Conservation (phyloP, 2,329 filamentous ascomycete genomes). For the Colletotrichum navitas region DNA sequence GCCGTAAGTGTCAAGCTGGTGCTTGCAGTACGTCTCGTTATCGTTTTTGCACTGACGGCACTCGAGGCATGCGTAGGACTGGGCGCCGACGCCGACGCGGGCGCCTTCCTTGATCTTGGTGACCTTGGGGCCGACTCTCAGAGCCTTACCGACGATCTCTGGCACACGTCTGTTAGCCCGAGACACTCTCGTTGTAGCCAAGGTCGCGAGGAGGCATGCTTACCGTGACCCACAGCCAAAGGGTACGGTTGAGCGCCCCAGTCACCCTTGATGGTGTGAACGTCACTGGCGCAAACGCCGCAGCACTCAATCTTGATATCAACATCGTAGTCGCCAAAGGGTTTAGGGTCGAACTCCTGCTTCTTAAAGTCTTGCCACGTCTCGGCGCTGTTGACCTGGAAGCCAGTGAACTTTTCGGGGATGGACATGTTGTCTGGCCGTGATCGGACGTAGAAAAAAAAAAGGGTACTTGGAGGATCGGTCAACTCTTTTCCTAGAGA, state of each 20-base stretch:
- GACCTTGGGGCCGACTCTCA: slow-evolving; percentile 76
- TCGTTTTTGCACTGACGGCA: slow-evolving; percentile 75
- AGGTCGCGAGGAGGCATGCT: slow-evolving; percentile 43
- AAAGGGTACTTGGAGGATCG: not conserved
- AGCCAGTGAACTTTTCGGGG: slow-evolving; percentile 71
- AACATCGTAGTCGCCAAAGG: slow-evolving; percentile 87
- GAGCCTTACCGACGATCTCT: slow-evolving; percentile 77
- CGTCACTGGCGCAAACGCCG: slow-evolving; percentile 80
- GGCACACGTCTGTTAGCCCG: slow-evolving; percentile 40
- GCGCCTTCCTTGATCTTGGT: slow-evolving; percentile 71
- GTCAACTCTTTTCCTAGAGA: not conserved
- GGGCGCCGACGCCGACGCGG: slow-evolving; percentile 77
- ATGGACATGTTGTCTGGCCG: slow-evolving; percentile 59
- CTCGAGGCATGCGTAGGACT: slow-evolving; percentile 73
- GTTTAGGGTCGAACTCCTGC: slow-evolving; percentile 84
- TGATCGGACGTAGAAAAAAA: slow-evolving; percentile 9
- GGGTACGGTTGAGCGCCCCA: slow-evolving; percentile 75
- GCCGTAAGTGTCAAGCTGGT: slow-evolving; percentile 72
- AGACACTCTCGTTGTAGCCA: not conserved
- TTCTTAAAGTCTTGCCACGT: slow-evolving; percentile 74
- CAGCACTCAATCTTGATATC: slow-evolving; percentile 89
- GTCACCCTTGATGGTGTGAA: slow-evolving; percentile 77
- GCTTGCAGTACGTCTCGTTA: slow-evolving; percentile 77
- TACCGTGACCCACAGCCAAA: slow-evolving; percentile 76
- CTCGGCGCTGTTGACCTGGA: slow-evolving; percentile 68